phyloP scores from a whole-genome alignment of 192 early-diverging fungal genomes.

The Geranomyces variabilis region DNA sequence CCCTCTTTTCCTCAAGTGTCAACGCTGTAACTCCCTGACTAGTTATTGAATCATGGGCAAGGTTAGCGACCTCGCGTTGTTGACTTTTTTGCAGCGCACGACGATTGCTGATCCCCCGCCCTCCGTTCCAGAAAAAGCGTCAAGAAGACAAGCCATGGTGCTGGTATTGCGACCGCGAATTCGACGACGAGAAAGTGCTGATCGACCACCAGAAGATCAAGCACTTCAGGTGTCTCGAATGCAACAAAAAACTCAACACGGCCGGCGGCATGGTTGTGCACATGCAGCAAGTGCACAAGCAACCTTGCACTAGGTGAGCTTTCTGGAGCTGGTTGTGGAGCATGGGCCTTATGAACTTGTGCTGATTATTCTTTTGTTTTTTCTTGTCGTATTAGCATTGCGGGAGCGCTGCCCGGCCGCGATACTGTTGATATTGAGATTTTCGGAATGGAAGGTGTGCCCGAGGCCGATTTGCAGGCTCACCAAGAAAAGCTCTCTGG shows the following conservation, averaged over 20 bases:
- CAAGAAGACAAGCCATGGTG: constrained; percentile 57
- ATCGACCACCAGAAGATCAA: constrained; percentile 91
- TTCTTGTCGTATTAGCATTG: constrained; percentile 65
- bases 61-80: too few species aligned
- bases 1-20: too few species aligned
- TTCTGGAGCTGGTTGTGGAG: neutral
- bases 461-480: constrained; percentile 73
- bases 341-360: neutral
- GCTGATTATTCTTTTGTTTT: neutral
- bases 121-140: constrained; percentile 46
- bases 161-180: constrained; percentile 94
- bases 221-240: constrained; percentile 91
- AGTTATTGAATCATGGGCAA: too few species aligned
- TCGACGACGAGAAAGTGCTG: constrained; percentile 93
- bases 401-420: constrained; percentile 82
- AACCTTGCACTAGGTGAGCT: constrained; percentile 70
- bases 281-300: constrained; percentile 92
- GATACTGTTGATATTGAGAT: constrained; percentile 89
- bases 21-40: too few species aligned
- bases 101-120: neutral
- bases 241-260: constrained; percentile 84
- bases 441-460: constrained; percentile 93
- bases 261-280: constrained; percentile 91
- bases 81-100: too few species aligned
- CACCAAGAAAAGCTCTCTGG: constrained; percentile 56